Conservation (phyloP, 257 asterid genomes). For the Plantago ovata region DNA sequence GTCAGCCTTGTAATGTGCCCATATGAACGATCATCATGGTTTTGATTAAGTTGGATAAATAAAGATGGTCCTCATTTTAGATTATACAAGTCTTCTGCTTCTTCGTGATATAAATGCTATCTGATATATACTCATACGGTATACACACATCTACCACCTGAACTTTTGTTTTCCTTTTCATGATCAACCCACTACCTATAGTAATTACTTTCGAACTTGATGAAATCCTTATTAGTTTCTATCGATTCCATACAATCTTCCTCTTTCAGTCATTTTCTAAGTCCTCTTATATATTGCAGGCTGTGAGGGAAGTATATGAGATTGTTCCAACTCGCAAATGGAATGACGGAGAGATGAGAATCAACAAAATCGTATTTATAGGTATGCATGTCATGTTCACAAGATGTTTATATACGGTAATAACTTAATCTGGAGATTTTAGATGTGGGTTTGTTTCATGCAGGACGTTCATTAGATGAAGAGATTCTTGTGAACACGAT, state of each 20-base stretch:
- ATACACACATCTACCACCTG: neutral
- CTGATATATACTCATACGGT: neutral
- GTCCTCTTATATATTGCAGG: constrained; percentile 39
- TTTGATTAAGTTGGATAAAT: neutral
- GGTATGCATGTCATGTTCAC: constrained; percentile 35
- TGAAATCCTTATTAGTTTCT: neutral
- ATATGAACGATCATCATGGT: neutral
- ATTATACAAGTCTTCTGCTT: neutral
- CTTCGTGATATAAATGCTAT: neutral
- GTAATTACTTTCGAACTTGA: neutral
- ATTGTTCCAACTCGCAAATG: constrained; percentile 80
- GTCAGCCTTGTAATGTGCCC: no score
- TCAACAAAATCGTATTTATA: constrained; percentile 79
- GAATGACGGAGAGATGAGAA: constrained; percentile 56
- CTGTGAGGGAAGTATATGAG: constrained; percentile 93
- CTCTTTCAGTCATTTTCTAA: constrained; percentile 5
- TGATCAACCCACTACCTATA: neutral
- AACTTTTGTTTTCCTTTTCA: neutral
- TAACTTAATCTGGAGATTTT: constrained; percentile 6
- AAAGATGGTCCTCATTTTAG: neutral
- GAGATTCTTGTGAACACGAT: constrained; percentile 49
- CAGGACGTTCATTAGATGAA: constrained; percentile 75
- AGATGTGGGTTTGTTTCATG: constrained; percentile 14
- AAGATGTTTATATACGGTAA: neutral
- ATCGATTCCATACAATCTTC: neutral